Conservation (phyloP, 2,329 filamentous ascomycete species). For the Paraphoma chrysanthemicola region DNA sequence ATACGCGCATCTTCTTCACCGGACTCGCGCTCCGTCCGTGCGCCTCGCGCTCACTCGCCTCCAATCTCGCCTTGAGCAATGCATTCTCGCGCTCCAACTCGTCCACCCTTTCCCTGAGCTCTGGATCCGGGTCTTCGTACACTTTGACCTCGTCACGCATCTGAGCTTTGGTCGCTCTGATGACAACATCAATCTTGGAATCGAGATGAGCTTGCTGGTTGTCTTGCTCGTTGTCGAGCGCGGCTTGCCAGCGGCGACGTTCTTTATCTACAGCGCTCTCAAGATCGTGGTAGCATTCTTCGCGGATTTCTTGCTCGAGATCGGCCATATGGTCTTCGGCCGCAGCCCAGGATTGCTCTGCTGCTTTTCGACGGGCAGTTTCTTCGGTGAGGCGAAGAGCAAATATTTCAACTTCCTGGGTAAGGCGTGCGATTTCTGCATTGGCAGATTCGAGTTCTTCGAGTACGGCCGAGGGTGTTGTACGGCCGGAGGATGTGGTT, state of each 20-base stretch:
- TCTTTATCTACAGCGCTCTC: conserved; percentile 78
- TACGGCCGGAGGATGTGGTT: conserved; percentile 53
- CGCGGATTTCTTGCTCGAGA: conserved; percentile 83
- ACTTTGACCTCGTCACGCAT: conserved; percentile 49
- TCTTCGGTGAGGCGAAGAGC: conserved; percentile 74
- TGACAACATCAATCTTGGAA: conserved; percentile 79
- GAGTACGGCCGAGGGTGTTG: conserved; percentile 52
- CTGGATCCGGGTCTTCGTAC: conserved; percentile 51
- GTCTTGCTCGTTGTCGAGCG: conserved; percentile 77
- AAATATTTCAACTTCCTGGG: conserved; percentile 77
- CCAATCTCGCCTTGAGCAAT: conserved; percentile 45
- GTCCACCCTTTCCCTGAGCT: conserved; percentile 44
- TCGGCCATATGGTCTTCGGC: conserved; percentile 71
- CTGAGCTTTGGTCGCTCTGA: conserved; percentile 58
- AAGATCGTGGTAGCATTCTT: conserved; percentile 88
- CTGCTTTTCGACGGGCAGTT: conserved; percentile 70
- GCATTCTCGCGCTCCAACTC: conserved; percentile 56
- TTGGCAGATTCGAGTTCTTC: conserved; percentile 84
- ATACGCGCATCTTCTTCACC: conserved; percentile 57
- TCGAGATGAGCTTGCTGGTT: conserved; percentile 85
- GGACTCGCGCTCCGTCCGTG: conserved; percentile 49
- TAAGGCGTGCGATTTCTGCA: conserved; percentile 80
- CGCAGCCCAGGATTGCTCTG: conserved; percentile 75
- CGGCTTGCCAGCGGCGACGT: conserved; percentile 79
- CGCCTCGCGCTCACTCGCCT: conserved; percentile 50